Percentiles rank a stretch among this genome's conserved stretches.
Evolutionary conservation across 129 eudicot genomes (phyloP).

Genomic region (Arctium lappa): DNA sequence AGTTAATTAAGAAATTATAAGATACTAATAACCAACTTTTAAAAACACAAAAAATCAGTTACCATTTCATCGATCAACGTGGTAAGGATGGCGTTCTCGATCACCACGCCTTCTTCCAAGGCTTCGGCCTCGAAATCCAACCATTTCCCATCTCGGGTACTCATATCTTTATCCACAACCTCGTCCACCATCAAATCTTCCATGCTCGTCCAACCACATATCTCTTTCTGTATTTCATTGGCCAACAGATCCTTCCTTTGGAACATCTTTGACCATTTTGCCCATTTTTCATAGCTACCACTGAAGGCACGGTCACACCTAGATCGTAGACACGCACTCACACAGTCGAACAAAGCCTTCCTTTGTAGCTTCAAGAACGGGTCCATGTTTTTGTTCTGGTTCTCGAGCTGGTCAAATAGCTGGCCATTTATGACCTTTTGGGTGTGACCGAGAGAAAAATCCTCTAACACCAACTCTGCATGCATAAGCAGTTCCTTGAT

Average conservation of each 20-base stretch:
- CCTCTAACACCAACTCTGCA: constrained; percentile 38
- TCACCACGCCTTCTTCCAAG: constrained; percentile 69
- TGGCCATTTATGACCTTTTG: constrained; percentile 37
- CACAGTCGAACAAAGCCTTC: constrained; percentile 65
- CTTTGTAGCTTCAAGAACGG: constrained; percentile 42
- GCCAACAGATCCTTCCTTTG: constrained; percentile 45
- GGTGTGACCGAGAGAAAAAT: constrained; percentile 16
- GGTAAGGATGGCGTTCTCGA: constrained; percentile 44
- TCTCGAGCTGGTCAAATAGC: constrained; percentile 53
- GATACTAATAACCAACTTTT: neutral
- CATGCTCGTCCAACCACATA: constrained; percentile 53
- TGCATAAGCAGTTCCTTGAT: constrained; percentile 40
- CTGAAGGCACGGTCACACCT: constrained; percentile 31
- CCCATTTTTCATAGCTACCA: constrained; percentile 61
- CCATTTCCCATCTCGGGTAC: constrained; percentile 71
- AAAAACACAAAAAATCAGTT: constrained; percentile 38
- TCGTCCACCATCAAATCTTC: constrained; percentile 79
- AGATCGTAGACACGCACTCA: constrained; percentile 38
- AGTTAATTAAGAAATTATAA: constrained; percentile 1
- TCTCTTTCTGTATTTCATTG: constrained; percentile 57
- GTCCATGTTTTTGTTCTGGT: constrained; percentile 40
- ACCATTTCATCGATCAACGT: constrained; percentile 64
- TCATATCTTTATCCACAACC: constrained; percentile 87
- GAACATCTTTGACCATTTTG: constrained; percentile 44
- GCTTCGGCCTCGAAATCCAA: constrained; percentile 70